These are phyloP conservation scores for Metroxylon sagu DNA, from an alignment of 176 grass and related monocot species.

Conservation along the genomic window DNA sequence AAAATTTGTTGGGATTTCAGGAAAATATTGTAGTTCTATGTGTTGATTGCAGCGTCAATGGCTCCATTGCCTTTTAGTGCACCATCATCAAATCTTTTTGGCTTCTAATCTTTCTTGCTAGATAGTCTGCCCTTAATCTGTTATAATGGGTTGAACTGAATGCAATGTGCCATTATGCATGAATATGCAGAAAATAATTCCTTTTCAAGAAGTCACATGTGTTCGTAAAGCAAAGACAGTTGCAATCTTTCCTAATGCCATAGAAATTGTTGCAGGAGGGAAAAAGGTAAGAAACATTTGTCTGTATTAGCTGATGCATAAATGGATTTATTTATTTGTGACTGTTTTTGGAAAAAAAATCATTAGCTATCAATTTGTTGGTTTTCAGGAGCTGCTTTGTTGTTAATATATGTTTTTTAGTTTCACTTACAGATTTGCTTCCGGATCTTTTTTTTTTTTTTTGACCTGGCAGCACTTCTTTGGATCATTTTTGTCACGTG, in stretches of 20 bases:
- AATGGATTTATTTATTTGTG: no score
- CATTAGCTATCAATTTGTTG: not conserved
- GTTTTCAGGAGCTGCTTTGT: no score
- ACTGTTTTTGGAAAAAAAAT: no score
- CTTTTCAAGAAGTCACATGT: slow-evolving; percentile 65
- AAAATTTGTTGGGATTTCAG: no score
- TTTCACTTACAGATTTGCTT: no score
- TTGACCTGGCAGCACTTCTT: slow-evolving; percentile 60
- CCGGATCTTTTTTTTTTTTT: not conserved
- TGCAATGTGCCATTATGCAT: not conserved
- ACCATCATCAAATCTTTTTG: no score
- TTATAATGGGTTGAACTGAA: not conserved
- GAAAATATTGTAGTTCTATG: no score
- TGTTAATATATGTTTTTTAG: no score
- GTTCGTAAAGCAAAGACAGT: slow-evolving; percentile 97
- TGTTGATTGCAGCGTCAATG: no score
- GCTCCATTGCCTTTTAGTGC: no score
- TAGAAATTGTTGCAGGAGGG: slow-evolving; percentile 76
- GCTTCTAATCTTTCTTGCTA: no score
- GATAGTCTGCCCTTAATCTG: not conserved
- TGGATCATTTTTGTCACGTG: slow-evolving; percentile 89
- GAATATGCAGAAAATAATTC: slow-evolving; percentile 74
- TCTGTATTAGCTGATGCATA: no score
- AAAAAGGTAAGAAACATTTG: slow-evolving; percentile 57
- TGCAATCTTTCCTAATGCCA: slow-evolving; percentile 91